Base-by-base conservation (phyloP, 2,329 filamentous ascomycete genomes). In the Apiospora aurea region DNA sequence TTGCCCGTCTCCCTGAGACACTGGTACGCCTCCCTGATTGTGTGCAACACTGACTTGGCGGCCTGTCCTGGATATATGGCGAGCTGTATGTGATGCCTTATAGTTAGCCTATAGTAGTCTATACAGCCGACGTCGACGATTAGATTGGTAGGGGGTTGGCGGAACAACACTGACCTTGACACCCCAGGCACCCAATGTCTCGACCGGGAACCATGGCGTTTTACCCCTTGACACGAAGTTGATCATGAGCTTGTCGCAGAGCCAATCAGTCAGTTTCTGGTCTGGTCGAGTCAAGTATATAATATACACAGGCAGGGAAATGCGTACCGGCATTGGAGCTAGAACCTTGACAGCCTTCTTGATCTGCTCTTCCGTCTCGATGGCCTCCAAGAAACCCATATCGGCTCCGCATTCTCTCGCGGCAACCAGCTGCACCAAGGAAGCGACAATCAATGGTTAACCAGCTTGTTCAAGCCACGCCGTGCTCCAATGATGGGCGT, bases 41-140 rank as follows among this genome's bases (percentile, higher is more conserved):
- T 66, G 13, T 72, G 71, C 41, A 70, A 34, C 7, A 72, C 71
- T 21, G 71, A 66, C 26, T 70, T 72, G 16, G 66, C 71, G 16
- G 71, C 71, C n/a, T 68, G 66, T 24, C 71, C 68, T n/a, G 71
- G 71, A 53, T 72, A 72, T 10, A 72, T 72, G 16, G 71, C 68
- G 16, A 72, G 53, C 71, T 72, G 24, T 14, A 38, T 38, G 34
- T 8, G 26, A 18, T 18, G 43, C 18, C 47, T 43, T 34, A 29
- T 26, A 51, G 8, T 69, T 46, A 43, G 44, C 29, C 16, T 21
- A n/a, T 1, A n/a, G 21, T 26, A 18, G 46, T 18, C 3, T 26
- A 16, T 64, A 26, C 43, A 18, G 5, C 21, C 18, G 34, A 38
- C 7, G 34, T 8, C 24, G 49, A 16, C 24, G 6, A 4, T 24